A percentile compares a stretch with the other conserved stretches of the same genome.
These are phyloP conservation scores for Lipomyces chichibuensis DNA, from an alignment of 805 yeast species.

Conservation along the genomic window DNA sequence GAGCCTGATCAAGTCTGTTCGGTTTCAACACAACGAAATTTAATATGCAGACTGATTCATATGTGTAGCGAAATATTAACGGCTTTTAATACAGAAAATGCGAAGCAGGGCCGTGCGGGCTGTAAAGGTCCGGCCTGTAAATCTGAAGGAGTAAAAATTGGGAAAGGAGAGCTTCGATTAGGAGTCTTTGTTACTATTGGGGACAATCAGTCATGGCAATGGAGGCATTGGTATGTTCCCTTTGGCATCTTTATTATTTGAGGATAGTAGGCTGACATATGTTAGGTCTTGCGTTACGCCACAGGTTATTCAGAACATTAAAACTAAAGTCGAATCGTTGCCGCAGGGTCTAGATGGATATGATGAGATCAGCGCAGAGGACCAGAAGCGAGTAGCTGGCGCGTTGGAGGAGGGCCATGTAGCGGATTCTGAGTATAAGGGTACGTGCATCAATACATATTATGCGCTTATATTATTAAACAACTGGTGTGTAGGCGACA, in stretches of 20 bases:
- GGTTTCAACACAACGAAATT: neutral
- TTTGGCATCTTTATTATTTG: neutral
- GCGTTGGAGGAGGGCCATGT: conserved; percentile 35
- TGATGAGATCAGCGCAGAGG: conserved; percentile 23
- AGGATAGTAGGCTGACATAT: neutral
- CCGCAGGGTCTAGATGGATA: conserved; percentile 34
- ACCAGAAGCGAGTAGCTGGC: conserved; percentile 14
- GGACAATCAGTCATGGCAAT: conserved; percentile 31
- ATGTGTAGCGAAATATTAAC: conserved; percentile 1
- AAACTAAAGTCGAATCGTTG: conserved; percentile 8
- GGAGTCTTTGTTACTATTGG: conserved; percentile 30
- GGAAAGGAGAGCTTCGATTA: conserved; percentile 34
- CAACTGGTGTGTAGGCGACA: conserved; percentile 6
- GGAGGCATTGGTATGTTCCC: conserved; percentile 35
- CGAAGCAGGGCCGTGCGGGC: conserved; percentile 31
- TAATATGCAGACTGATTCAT: neutral
- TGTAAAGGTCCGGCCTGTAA: conserved; percentile 30
- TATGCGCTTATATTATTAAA: neutral
- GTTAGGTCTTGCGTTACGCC: conserved; percentile 34
- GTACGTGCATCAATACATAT: neutral
- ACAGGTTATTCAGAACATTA: conserved; percentile 31
- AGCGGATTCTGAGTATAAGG: conserved; percentile 24
- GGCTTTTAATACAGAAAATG: conserved; percentile 16
- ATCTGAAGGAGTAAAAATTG: conserved; percentile 20
- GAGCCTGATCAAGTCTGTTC: neutral